Evolutionary conservation across 2,329 filamentous ascomycete species (phyloP), one percentile per base, ranked within the genome.

Genomic region (Monilinia laxa): DNA sequence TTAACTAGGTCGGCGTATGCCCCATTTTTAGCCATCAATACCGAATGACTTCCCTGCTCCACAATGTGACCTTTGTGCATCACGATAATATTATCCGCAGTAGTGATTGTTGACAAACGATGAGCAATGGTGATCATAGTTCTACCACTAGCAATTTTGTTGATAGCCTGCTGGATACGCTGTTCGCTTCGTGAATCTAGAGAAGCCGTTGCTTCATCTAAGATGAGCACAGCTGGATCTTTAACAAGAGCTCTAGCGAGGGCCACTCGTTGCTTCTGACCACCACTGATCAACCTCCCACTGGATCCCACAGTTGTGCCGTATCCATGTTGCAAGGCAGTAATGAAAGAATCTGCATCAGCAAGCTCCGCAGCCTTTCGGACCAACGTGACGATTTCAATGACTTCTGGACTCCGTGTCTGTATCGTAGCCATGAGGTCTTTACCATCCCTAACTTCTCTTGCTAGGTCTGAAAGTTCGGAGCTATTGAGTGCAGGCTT

Each of bases 181-280:
- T 95, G 90, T 77, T 97, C 93, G 0, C 92, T 96, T 71, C 93
- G 90, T 0, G 91, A 92, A 76, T 97, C 93, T 25, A 97, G 77
- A 1, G 85, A 81, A 0, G 85, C 81, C 2, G 86, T 88, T 4
- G 86, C 85, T 72, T 88, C 86, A 52, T 88, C 86, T 2, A 88
- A 78, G 12, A 88, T 80, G 3, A 88, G 78, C 16, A 88, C 83
- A 62, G 79, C 80, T 0, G 85, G 85, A 42, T 87, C 80, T 7
- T 82, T 80, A 42, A 88, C 81, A 23, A 74, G 67, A 31, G 68
- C 69, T 45, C 90, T 83, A 1, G 90, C 90, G 69, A 93, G 92
- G 3, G 90, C 89, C 56, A 97, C 81, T 64, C 92, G 84, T 77
- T 97, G 93, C 68, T 84, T 88, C 77, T 98, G 92, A 0, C 94